phyloP scores from a whole-genome alignment of 345 rosid genomes.

The Eucalyptus dawsonii region DNA sequence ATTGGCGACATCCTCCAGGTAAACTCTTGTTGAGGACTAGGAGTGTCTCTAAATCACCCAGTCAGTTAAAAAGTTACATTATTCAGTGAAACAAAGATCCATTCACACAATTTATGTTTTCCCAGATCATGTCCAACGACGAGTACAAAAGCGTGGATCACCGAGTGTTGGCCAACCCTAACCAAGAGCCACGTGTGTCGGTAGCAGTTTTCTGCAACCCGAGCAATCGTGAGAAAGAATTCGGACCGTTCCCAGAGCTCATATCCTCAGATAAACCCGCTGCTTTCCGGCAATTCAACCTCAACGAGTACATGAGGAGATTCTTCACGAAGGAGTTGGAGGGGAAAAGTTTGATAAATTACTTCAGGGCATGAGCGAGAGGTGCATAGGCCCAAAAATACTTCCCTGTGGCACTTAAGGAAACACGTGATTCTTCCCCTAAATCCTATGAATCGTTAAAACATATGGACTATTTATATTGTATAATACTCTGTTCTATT shows the following conservation, averaged over 20 bases:
- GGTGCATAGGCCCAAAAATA: neutral
- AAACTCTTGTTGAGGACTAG: neutral
- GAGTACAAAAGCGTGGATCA: conserved; percentile 31
- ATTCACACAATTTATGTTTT: neutral
- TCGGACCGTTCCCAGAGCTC: conserved; percentile 27
- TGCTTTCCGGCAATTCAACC: conserved; percentile 6
- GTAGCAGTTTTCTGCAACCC: conserved; percentile 24
- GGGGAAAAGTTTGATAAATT: conserved; percentile 22
- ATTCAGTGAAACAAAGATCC: neutral
- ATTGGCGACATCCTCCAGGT: conserved; percentile 41
- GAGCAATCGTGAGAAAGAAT: neutral
- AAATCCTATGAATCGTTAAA: neutral
- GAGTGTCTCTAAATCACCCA: neutral
- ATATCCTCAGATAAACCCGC: conserved; percentile 19
- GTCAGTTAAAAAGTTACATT: neutral
- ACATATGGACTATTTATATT: too few relatives aligned
- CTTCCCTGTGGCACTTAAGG: neutral
- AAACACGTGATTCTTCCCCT: neutral
- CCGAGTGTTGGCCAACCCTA: conserved; percentile 28
- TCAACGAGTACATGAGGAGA: conserved; percentile 9
- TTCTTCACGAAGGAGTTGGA: conserved; percentile 27
- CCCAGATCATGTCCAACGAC: conserved; percentile 33
- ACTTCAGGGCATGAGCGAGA: conserved; percentile 5
- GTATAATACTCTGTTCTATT: too few relatives aligned
- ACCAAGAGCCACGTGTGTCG: conserved; percentile 12